Conservation (phyloP, 768 basidiomycete genomes). For the Collybiopsis luxurians region DNA sequence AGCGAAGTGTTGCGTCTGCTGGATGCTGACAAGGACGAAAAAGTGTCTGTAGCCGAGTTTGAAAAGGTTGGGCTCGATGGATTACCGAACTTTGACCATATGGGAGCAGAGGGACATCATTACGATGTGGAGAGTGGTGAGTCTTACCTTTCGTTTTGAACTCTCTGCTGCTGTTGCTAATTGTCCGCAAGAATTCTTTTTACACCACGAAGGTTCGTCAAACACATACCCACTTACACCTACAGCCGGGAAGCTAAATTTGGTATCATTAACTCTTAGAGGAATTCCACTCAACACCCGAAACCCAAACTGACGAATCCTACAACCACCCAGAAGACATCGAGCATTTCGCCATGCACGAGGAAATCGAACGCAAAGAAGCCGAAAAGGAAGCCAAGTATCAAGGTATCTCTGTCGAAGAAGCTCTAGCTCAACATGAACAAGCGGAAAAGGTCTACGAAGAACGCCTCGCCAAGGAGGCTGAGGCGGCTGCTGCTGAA, state of each 20-base stretch:
- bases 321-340: constrained; percentile 92
- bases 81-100: constrained; percentile 77
- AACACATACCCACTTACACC: neutral
- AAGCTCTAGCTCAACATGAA: constrained; percentile 58
- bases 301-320: constrained; percentile 94
- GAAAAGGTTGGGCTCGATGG: constrained; percentile 68
- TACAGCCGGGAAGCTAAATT: neutral
- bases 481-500: constrained; percentile 7
- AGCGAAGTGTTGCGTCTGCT: constrained; percentile 63
- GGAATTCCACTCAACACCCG: constrained; percentile 91
- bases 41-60: constrained; percentile 68
- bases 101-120: constrained; percentile 91
- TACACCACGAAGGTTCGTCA: constrained; percentile 89
- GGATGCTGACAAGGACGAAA: constrained; percentile 76
- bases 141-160: constrained; percentile 20
- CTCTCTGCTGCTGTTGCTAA: neutral
- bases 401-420: constrained; percentile 78
- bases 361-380: constrained; percentile 79
- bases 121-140: constrained; percentile 88
- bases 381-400: constrained; percentile 80
- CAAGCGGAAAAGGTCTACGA: constrained; percentile 9
- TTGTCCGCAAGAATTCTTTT: constrained; percentile 71
- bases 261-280: constrained; percentile 59
- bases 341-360: constrained; percentile 91
- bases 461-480: constrained; percentile 10